phyloP scores from a whole-genome alignment of 257 asterid genomes.

The Anisodus acutangulus region DNA sequence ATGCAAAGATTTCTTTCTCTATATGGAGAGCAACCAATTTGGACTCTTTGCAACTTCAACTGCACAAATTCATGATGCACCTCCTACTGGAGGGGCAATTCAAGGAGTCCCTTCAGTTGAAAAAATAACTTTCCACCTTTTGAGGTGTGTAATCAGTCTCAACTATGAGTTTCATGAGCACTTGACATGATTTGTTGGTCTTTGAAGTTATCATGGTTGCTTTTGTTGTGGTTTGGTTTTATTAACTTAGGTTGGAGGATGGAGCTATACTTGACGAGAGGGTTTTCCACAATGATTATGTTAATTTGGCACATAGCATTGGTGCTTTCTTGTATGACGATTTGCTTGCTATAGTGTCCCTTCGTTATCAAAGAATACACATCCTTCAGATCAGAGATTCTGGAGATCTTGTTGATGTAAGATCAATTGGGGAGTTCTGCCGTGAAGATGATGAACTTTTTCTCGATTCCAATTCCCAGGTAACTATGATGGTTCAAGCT shows the following conservation, averaged over 20 bases:
- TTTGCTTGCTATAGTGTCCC: slow-evolving; percentile 88
- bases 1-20: slow-evolving; percentile 95
- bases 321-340: slow-evolving; percentile 96
- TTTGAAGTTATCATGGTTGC: slow-evolving; percentile 29
- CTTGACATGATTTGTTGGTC: slow-evolving; percentile 23
- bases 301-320: slow-evolving; percentile 82
- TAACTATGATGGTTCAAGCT: slow-evolving; percentile 55
- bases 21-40: slow-evolving; percentile 65
- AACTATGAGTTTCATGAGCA: slow-evolving; percentile 24
- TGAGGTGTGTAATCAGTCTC: slow-evolving; percentile 66
- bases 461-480: slow-evolving; percentile 83
- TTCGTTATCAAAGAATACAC: slow-evolving; percentile 93
- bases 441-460: slow-evolving; percentile 97
- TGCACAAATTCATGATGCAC: slow-evolving; percentile 81
- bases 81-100: slow-evolving; percentile 88
- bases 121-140: slow-evolving; percentile 87
- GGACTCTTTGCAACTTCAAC: slow-evolving; percentile 97
- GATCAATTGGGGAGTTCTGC: slow-evolving; percentile 87
- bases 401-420: slow-evolving; percentile 83
- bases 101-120: slow-evolving; percentile 90
- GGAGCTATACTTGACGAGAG: slow-evolving; percentile 87
- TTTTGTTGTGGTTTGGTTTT: slow-evolving; percentile 35
- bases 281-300: slow-evolving; percentile 84
- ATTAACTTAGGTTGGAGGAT: slow-evolving; percentile 74
- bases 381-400: slow-evolving; percentile 94